A percentile compares a stretch with the other conserved stretches of the same genome.
These are phyloP conservation scores for Trichoderma oligosporum DNA, from an alignment of 2,329 filamentous ascomycete genomes.

Conservation along the genomic window DNA sequence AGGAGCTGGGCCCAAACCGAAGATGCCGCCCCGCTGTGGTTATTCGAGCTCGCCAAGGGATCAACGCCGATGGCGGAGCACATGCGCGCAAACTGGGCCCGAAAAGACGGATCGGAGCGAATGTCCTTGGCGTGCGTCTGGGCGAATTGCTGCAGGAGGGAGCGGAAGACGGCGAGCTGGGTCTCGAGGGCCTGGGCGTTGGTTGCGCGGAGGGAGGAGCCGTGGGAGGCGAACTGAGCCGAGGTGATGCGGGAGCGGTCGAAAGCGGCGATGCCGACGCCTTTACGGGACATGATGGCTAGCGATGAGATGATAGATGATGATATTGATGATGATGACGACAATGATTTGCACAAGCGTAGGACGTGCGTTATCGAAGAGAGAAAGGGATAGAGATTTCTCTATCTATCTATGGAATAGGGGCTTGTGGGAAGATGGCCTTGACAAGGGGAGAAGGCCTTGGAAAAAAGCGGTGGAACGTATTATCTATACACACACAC, in stretches of 20 bases:
- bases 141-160: slow-evolving; percentile 89
- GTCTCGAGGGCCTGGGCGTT: slow-evolving; percentile 85
- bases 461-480: too few species aligned
- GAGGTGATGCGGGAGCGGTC: slow-evolving; percentile 79
- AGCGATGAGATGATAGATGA: too few species aligned
- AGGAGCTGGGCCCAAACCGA: slow-evolving; percentile 91
- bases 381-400: too few species aligned
- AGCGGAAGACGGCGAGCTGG: slow-evolving; percentile 94
- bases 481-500: too few species aligned
- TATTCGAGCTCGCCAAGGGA: slow-evolving; percentile 62
- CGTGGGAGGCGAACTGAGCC: slow-evolving; percentile 87
- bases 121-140: slow-evolving; percentile 94
- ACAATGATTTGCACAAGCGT: too few species aligned
- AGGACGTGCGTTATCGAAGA: not conserved
- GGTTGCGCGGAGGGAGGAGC: slow-evolving; percentile 75
- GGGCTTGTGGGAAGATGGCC: too few species aligned
- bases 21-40: slow-evolving; percentile 42
- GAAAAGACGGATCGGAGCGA: slow-evolving; percentile 89
- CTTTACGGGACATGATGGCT: slow-evolving; percentile 65
- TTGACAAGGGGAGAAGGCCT: too few species aligned
- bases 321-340: not conserved
- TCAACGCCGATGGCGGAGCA: slow-evolving; percentile 96
- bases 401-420: too few species aligned
- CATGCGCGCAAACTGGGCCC: slow-evolving; percentile 97
- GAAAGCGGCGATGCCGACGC: slow-evolving; percentile 87